Evolutionary conservation across 179 eudicot genomes (phyloP), one percentile per base, ranked within the genome.

Genomic region (Silene coronaria): DNA sequence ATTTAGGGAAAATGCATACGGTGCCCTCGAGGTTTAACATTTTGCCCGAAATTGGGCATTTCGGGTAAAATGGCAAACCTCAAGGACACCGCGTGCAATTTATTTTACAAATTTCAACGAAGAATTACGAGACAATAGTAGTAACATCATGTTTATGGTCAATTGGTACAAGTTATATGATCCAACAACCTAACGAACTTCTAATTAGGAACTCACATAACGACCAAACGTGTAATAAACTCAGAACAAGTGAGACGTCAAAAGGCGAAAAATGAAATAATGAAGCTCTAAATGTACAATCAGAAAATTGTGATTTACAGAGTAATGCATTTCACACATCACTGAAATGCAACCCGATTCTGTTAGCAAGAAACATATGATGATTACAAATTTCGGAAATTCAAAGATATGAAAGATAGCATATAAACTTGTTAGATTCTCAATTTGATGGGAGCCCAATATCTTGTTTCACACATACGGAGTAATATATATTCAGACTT

Each of bases 401-500:
- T 21, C 23, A 48, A 46, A 21, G 60, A 23, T 12, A 46, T 6
- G 36, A 46, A 12, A 71, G 63, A 71, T 38, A 53, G n/a, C 62
- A 42, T 22, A 22, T 12, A 71, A 6, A 32, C 62, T 70, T 51
- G 61, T 48, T 51, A n/a, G n/a, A n/a, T n/a, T n/a, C n/a, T n/a
- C n/a, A n/a, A n/a, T n/a, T n/a, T n/a, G n/a, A n/a, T n/a, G n/a
- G 21, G 32, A 24, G 13, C 73, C 59, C 46, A 71, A 27, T 4
- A 48, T 51, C 24, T 16, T 16, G 74, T 71, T 71, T n/a, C 34
- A 51, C 48, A 4, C 0, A 42, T 6, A 42, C n/a, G n/a, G n/a
- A n/a, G n/a, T 42, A 0, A 42, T 42, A 32, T 72, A 57, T 72
- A 72, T 57, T 72, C 66, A 45, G 30, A 69, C 69, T 27, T 30